Base-by-base conservation (phyloP, 1,284 basidiomycete species). In the Ceratobasidium sp. region DNA sequence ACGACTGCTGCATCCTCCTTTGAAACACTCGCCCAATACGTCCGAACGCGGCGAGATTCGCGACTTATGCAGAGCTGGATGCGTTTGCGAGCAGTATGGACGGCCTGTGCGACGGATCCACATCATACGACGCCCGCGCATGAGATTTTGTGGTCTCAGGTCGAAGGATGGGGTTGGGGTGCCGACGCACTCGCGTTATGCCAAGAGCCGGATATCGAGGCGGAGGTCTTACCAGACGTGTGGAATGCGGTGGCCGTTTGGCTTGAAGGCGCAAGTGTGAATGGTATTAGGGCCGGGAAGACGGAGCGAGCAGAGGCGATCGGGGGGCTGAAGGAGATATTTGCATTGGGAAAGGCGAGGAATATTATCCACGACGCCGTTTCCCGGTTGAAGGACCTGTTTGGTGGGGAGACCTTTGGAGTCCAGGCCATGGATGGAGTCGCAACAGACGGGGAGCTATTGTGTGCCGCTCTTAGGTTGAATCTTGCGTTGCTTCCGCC, bases 101-200 rank as follows among this genome's bases (percentile, higher is more conserved):
- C 89, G 7, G 88, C 91, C 0, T 97, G 95, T 81, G 95, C 96
- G 0, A 89, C 91, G 26, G 94, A 98, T 83, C 97, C 97, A 1
- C 97, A 99, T 84, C 88, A 89, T 78, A 97, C 96, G 9, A 93
- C 91, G 7, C 95, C 95, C 0, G 89, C 89, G 20, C 97, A 99
- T 84, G 95, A 96, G 79, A 91, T 98, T 64, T 87, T 94, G 3
- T 98, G 97, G 97, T 95, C 92, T 75, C 95, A 97, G 82, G 87
- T 97, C 5, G 86, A 87, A 18, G 91, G 90, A 1, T 93, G 93
- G 89, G 90, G 89, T 0, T 97, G 95, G 95, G 88, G 86, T 15
- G 87, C 89, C 0, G 91, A 94, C 61, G 84, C 92, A 1, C 81
- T 90, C 12, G 81, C 82, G 1, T 79, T 81, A 81, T 77, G 20